Base-by-base conservation (phyloP, 257 asterid genomes). In the Coffea eugenioides region DNA sequence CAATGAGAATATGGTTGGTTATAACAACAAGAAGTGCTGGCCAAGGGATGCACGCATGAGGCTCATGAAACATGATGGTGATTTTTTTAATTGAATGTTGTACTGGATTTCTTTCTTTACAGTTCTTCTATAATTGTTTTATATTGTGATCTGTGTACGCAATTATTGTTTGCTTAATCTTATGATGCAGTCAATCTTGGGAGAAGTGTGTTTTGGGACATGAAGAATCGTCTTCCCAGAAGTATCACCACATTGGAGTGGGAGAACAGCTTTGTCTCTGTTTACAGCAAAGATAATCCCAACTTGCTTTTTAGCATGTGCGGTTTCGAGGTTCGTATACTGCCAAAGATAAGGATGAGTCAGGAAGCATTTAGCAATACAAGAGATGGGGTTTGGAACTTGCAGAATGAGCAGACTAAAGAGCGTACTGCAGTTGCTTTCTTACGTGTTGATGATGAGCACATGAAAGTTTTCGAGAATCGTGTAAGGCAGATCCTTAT, bases 21-120 rank as follows among this genome's bases (percentile, higher is more conserved):
- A 94, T 83, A 96, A 96, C 88, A 94, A 96, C 82, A 96, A 96
- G 88, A 96, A 96, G 80, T 96, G 99, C 90, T 96, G 99, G 99
- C 98, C 99, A 21, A 88, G 99, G 81, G 99, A 96, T 71, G 98
- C 99, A 48, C 90, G 99, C 80, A 96, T 96, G 99, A 90, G 99
- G 73, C 97, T 96, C 80, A 96, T 96, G 99, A 96, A 96, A 88
- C 99, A 96, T 83, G 99, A 96, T 80, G 99, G 99, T 96, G 86
- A 65, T 27, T 70, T 76, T 2, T 39, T 76, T 76, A 6, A 39
- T 74, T 59, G 45, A 70, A 70, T 34, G 49, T 62, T 69, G 45
- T 83, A 21, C 4, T 20, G 43, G 43, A 2, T 39, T 39, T 39
- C 77, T 74, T 18, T 56, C 27, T 18, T 25, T 5, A 20, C 48